Base-by-base conservation (phyloP, 2,329 filamentous ascomycete species). In the Ophiostoma ulmi region DNA sequence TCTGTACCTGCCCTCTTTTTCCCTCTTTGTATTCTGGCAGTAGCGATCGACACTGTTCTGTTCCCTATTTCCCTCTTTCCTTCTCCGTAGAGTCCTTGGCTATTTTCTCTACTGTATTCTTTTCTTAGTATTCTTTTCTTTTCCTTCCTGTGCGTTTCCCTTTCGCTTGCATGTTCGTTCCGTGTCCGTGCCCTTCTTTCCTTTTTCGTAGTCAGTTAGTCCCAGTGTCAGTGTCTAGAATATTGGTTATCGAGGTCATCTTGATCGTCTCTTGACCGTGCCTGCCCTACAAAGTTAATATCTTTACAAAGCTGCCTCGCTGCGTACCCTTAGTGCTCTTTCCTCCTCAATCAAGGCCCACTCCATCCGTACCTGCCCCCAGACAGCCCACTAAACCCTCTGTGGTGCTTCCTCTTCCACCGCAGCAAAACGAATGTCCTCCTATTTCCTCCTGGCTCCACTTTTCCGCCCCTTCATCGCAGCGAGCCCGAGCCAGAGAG, bases 361-460 rank as follows among this genome's bases (percentile, higher is more conserved):
- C 52, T 58, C 52, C 52, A 26, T 58, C 52, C 52, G 52, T 58
- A 22, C 22, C 52, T 58, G 52, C 22, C 52, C 52, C 52, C 52
- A 22, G n/a, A 13, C 52, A 58, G n/a, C 52, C n/a, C 22, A 36
- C 38, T 48, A 67, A 64, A 70, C 55, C 65, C 64, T 36, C 39
- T 68, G 44, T 68, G 39, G 65, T 39, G 36, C 31, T 72, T 58
- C 44, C 52, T 66, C 38, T 64, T 31, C 48, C 14, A 31, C 65
- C 64, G 31, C 17, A 39, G 38, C 64, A 66, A 66, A 41, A 67
- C 20, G 39, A 17, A 67, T 38, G 61, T 31, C 67, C 68, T 71
- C 70, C 66, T 69, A 69, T 69, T 72, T 72, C 39, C 64, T 52
- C 38, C 13, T 22, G 38, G 41, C 31, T 67, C 71, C 71, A 72